phyloP scores from a whole-genome alignment of 2,329 filamentous ascomycete species.

The Ascomycota sp. region DNA sequence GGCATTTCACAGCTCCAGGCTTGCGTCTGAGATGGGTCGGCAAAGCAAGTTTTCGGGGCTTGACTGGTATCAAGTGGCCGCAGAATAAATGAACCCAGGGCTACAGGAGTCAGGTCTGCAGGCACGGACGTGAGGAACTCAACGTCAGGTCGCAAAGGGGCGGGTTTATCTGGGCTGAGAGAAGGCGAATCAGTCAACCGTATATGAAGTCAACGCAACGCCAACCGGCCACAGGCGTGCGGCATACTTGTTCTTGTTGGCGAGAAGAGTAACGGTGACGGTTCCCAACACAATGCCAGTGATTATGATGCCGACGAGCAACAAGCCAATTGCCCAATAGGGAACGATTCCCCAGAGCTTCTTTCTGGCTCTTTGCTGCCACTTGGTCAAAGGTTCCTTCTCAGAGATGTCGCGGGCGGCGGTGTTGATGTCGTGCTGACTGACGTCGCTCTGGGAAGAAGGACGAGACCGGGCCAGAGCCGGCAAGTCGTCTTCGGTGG shows the following conservation, averaged over 20 bases:
- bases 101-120: conserved; percentile 27
- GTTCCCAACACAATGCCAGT: conserved; percentile 35
- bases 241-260: conserved; percentile 1
- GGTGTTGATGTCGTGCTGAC: conserved; percentile 32
- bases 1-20: conserved; percentile 43
- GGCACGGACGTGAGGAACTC: conserved; percentile 29
- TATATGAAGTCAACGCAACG: no score
- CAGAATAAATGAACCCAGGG: conserved; percentile 34
- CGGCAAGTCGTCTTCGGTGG: conserved; percentile 28
- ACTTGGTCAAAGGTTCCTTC: conserved; percentile 26
- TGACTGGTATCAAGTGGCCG: conserved; percentile 29
- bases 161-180: no score
- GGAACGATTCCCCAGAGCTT: conserved; percentile 39
- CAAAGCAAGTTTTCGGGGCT: conserved; percentile 34
- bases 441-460: conserved; percentile 31
- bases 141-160: conserved; percentile 17
- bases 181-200: no score
- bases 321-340: conserved; percentile 37
- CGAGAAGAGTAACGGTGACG: conserved; percentile 16
- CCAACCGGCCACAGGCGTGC: no score
- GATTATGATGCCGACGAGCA: conserved; percentile 25
- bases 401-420: conserved; percentile 24
- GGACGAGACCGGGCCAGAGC: conserved; percentile 27
- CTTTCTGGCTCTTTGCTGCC: conserved; percentile 31
- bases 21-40: conserved; percentile 28